Conservation (phyloP, 1,284 basidiomycete species). For the Prillingera fragicola region DNA sequence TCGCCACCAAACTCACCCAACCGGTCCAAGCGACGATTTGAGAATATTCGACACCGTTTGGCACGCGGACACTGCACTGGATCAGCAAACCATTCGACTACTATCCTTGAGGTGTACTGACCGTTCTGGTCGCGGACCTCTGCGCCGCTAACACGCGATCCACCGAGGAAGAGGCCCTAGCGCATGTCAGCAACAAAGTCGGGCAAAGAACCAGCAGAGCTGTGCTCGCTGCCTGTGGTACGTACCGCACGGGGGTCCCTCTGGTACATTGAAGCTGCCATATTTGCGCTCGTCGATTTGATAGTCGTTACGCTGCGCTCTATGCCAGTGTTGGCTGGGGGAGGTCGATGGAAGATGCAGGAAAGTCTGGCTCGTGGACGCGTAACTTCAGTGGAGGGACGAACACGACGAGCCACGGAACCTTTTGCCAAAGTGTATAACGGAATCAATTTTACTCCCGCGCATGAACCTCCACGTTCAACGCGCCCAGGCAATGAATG, state of each 20-base stretch:
- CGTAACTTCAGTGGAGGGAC: neutral
- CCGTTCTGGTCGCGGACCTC: conserved; percentile 97
- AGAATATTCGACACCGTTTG: conserved; percentile 96
- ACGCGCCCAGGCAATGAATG: neutral
- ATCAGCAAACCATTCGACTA: conserved; percentile 6
- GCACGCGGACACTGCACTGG: conserved; percentile 74
- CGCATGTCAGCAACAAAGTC: conserved; percentile 12
- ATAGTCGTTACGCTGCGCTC: neutral
- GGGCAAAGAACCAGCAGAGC: neutral
- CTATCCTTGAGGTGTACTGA: conserved; percentile 49
- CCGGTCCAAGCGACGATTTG: conserved; percentile 91
- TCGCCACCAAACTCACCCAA: conserved; percentile 52
- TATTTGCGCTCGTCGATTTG: conserved; percentile 18
- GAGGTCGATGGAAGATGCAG: conserved; percentile 12
- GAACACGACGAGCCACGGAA: neutral
- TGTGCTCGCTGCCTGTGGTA: conserved; percentile 1
- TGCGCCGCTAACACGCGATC: conserved; percentile 86
- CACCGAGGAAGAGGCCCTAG: conserved; percentile 80
- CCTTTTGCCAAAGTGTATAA: neutral
- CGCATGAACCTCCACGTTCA: neutral
- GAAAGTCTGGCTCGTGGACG: conserved; percentile 5
- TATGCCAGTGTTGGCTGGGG: neutral
- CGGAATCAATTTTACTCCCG: neutral
- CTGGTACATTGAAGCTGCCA: conserved; percentile 49
- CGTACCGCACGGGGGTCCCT: conserved; percentile 48